phyloP scores from a whole-genome alignment of 2,329 filamentous ascomycete genomes.

The Fusarium secorum region DNA sequence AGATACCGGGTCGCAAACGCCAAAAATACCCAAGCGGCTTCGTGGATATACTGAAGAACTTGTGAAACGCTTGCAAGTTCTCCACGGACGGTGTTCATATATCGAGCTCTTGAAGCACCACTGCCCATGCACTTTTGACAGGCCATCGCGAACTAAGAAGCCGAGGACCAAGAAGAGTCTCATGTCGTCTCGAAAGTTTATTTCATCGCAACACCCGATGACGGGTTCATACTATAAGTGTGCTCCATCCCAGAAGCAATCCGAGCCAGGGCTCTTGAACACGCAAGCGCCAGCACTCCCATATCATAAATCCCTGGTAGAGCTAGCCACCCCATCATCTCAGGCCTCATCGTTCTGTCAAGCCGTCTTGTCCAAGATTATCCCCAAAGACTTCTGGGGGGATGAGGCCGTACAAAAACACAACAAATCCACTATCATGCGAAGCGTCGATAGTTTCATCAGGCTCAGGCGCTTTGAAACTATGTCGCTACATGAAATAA shows the following conservation, averaged over 20 bases:
- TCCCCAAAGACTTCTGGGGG: conserved; percentile 82
- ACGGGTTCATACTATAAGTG: conserved; percentile 22
- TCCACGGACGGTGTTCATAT: conserved; percentile 81
- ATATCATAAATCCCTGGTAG: conserved; percentile 60
- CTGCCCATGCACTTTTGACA: conserved; percentile 65
- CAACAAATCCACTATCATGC: conserved; percentile 71
- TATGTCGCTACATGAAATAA: conserved; percentile 78
- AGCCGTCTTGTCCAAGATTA: conserved; percentile 73
- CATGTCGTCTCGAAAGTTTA: not conserved
- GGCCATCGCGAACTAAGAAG: not conserved
- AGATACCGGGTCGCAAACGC: conserved; percentile 9
- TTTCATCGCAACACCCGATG: not conserved
- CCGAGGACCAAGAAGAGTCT: not conserved
- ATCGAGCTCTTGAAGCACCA: conserved; percentile 80
- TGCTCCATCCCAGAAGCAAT: conserved; percentile 1
- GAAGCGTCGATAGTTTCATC: conserved; percentile 79
- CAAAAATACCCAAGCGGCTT: conserved; percentile 70
- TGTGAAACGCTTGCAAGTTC: conserved; percentile 71
- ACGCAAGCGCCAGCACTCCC: conserved; percentile 11
- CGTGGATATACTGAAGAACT: conserved; percentile 68
- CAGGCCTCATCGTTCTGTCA: conserved; percentile 88
- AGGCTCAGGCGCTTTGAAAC: conserved; percentile 81
- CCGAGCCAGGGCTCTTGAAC: not conserved
- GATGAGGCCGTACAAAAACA: conserved; percentile 56
- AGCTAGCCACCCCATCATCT: conserved; percentile 71